A percentile compares a stretch with the other conserved stretches of the same genome.
Conservation (phyloP, 2,329 filamentous ascomycete genomes). For the Fusarium globosum region DNA sequence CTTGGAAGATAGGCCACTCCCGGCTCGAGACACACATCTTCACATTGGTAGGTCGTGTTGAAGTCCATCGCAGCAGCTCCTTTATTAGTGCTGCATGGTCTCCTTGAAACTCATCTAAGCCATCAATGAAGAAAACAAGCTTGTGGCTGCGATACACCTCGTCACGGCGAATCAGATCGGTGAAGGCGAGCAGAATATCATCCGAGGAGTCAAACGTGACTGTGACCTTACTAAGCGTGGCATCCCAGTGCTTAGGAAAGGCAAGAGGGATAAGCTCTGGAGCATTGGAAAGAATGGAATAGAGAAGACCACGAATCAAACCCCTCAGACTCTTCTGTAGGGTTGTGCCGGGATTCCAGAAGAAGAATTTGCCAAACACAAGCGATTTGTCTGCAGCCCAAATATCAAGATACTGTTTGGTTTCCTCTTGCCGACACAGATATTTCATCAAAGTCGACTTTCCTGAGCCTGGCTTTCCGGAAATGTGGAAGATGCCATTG, state of each 20-base stretch:
- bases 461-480: neutral
- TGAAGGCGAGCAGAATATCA: neutral
- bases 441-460: neutral
- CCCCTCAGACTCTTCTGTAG: neutral
- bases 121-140: neutral
- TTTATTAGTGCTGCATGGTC: neutral
- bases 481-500: neutral
- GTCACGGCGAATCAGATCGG: accelerated
- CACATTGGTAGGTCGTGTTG: accelerated
- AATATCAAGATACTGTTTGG: accelerated
- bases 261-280: neutral
- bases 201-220: neutral
- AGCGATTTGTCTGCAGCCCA: neutral
- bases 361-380: neutral
- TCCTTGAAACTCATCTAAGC: neutral
- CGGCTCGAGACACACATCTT: neutral
- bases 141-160: neutral
- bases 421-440: accelerated
- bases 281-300: neutral
- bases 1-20: neutral
- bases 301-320: neutral
- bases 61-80: neutral
- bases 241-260: neutral
- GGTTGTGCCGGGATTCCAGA: neutral
- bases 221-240: neutral